Percentiles rank a stretch among this genome's conserved stretches.
phyloP scores from a whole-genome alignment of 208 protist genomes.

The Wallacemonas collosoma region DNA sequence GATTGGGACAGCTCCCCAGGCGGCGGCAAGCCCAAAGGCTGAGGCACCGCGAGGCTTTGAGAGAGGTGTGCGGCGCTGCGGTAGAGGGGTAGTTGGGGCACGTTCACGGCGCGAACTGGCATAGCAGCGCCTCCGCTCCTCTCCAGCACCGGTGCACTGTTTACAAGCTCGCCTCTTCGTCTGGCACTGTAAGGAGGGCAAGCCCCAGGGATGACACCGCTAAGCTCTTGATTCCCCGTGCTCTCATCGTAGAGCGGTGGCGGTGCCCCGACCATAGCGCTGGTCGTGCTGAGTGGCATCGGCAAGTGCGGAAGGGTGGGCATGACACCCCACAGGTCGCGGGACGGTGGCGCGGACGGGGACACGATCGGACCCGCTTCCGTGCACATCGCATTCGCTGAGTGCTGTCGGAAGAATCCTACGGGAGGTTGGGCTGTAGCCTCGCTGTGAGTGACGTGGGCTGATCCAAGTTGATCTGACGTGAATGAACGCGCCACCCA shows the following conservation, averaged over 20 bases:
- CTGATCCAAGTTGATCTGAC: too few species aligned
- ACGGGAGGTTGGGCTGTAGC: too few species aligned
- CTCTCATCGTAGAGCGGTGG: conserved; percentile 1
- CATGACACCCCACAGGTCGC: conserved; percentile 1
- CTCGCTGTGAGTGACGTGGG: too few species aligned
- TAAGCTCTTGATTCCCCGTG: not conserved
- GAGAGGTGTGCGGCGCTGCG: not conserved
- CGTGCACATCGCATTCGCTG: not conserved
- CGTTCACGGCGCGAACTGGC: not conserved
- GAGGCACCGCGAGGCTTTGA: not conserved
- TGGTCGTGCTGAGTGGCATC: not conserved
- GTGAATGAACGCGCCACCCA: too few species aligned
- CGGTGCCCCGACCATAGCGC: not conserved
- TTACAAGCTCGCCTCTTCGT: too few species aligned
- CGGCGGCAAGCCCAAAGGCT: not conserved
- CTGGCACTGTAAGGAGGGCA: too few species aligned
- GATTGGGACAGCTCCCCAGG: not conserved
- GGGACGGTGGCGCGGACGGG: not conserved
- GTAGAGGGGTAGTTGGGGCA: not conserved
- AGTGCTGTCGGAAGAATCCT: conserved; percentile 1
- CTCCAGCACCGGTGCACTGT: too few species aligned
- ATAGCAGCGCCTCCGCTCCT: too few species aligned
- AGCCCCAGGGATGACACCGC: not conserved
- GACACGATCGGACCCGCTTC: not conserved
- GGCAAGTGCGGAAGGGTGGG: not conserved